Evolutionary conservation across 2,329 filamentous ascomycete species (phyloP).

Genomic region (Pleochaeta shiraiana): DNA sequence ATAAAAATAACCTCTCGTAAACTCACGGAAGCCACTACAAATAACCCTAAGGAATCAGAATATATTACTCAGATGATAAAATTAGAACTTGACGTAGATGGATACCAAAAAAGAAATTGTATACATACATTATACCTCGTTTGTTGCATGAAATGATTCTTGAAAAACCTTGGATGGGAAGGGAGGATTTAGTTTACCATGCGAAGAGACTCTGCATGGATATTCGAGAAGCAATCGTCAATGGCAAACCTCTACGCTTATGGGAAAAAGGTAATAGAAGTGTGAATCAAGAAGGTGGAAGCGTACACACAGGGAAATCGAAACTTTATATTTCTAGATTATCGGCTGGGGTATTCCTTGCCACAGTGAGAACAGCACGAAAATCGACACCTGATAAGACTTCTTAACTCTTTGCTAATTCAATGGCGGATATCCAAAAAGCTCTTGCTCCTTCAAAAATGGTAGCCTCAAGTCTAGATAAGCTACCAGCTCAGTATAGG

Average conservation of each 20-base stretch:
- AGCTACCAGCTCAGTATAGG: background rate
- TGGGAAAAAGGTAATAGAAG: background rate
- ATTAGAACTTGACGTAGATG: slow-evolving; percentile 2
- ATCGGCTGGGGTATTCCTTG: slow-evolving; percentile 1
- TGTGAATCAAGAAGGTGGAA: background rate
- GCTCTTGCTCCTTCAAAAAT: background rate
- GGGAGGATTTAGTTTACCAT: background rate
- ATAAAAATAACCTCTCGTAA: background rate
- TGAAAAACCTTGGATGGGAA: background rate
- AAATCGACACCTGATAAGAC: background rate
- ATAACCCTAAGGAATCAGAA: background rate
- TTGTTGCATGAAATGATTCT: background rate
- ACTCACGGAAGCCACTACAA: background rate
- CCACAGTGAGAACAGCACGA: slow-evolving; percentile 1
- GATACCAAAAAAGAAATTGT: background rate
- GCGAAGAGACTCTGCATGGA: background rate
- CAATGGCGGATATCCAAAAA: slow-evolving; percentile 4
- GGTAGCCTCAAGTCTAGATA: background rate
- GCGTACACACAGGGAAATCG: no score
- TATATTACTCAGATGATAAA: background rate
- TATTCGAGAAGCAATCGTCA: background rate
- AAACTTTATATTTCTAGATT: background rate
- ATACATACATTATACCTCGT: background rate
- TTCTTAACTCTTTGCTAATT: background rate
- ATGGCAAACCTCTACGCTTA: background rate